Base-by-base conservation (phyloP, 2,329 filamentous ascomycete species). In the Fusarium neocosmosporiellum region DNA sequence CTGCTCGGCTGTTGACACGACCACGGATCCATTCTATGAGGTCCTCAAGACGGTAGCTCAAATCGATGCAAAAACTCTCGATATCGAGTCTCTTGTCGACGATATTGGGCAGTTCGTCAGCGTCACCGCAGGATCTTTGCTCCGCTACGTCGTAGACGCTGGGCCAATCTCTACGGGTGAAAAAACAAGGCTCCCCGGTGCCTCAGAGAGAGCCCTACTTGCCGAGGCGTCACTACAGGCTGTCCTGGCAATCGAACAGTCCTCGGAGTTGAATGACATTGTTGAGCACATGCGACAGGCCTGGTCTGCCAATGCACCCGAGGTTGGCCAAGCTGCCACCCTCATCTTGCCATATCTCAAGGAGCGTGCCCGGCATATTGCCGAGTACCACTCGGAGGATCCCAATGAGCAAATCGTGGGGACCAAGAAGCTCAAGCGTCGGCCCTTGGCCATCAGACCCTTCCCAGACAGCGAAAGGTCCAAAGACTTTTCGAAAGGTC, bases 251-350 rank as follows among this genome's bases (percentile, higher is more conserved):
- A 66, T 72, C 1, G 55, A 74, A 10, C 60, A 74, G 6, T 74
- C 71, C 2, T 14, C 61, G 2, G 71, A 75, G 34, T 57, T 74
- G 10, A 65, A 74, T 18, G 50, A 74, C 27, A 66, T 75, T 13
- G 18, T 75, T 16, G 69, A 60, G 2, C n/a, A 18, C 11, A 74
- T 74, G 69, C 58, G 63, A n/a, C 14, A 63, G 7, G 71, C 63
- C 43, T 75, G 69, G 71, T 65, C 50, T 5, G 48, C 57, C 14
- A 63, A 70, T 7, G 63, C 71, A 2, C 63, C 64, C 0, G 20
- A 72, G 20, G 57, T 72, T 5, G 69, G 70, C 10, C 24, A 65
- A 16, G 43, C 50, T 36, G 65, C 64, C 2, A 16, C 18, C 0
- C 62, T 74, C 36, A 59, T 74, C 27, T 22, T 48, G 1, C 60